These are phyloP conservation scores for Aspergillus versicolor DNA, from an alignment of 2,329 filamentous ascomycete genomes.

Conservation along the genomic window DNA sequence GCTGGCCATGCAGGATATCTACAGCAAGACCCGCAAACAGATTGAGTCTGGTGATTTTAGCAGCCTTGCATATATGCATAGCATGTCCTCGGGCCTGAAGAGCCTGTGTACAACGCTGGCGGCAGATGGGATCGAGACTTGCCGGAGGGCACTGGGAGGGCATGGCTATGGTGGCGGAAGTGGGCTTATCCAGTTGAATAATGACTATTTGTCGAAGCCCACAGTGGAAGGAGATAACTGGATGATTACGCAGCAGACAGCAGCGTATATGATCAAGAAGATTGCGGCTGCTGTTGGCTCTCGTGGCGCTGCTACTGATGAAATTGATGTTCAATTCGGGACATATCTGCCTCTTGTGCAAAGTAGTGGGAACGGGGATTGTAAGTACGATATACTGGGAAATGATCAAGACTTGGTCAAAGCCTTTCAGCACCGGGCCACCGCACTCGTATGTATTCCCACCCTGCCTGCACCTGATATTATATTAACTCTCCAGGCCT, in stretches of 20 bases:
- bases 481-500: conserved; percentile 21
- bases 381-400: not conserved
- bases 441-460: not conserved
- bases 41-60: conserved; percentile 52
- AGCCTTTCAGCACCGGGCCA: conserved; percentile 1
- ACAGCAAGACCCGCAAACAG: conserved; percentile 44
- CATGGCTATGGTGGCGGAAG: conserved; percentile 56
- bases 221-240: conserved; percentile 59
- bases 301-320: not conserved
- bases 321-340: conserved; percentile 1
- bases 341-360: not conserved
- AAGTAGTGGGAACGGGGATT: not conserved
- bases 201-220: conserved; percentile 43
- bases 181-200: conserved; percentile 53
- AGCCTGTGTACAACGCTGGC: conserved; percentile 54
- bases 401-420: not conserved
- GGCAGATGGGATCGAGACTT: conserved; percentile 56
- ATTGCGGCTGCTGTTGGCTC: conserved; percentile 27
- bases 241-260: conserved; percentile 58
- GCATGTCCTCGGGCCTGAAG: conserved; percentile 55
- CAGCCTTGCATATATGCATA: conserved; percentile 52
- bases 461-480: not conserved
- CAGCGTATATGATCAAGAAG: conserved; percentile 49
- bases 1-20: conserved; percentile 51
- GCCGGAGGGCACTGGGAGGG: conserved; percentile 53